A percentile compares a stretch with the other conserved stretches of the same genome.
phyloP scores from a whole-genome alignment of 176 grass and related monocot genomes.

The Elaeis guineensis region DNA sequence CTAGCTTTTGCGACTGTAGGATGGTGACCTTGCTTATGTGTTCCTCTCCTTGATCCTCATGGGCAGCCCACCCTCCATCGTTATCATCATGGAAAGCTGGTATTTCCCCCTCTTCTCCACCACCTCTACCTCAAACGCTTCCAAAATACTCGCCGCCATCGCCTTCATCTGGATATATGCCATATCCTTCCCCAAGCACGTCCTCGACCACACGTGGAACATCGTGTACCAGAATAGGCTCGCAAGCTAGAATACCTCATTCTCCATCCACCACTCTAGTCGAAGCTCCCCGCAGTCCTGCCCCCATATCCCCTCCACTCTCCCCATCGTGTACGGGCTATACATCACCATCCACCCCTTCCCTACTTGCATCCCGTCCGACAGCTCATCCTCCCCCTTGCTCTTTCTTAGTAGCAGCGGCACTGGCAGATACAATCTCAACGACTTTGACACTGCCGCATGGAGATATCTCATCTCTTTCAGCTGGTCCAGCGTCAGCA shows the following conservation, averaged over 20 bases:
- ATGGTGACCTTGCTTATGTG: too few species aligned
- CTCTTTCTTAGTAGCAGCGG: slow-evolving; percentile 32
- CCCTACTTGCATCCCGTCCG: slow-evolving; percentile 36
- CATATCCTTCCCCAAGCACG: slow-evolving; percentile 40
- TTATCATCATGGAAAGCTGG: slow-evolving; percentile 10
- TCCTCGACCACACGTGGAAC: slow-evolving; percentile 24
- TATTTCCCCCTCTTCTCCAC: slow-evolving; percentile 11
- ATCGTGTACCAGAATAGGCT: slow-evolving; percentile 22
- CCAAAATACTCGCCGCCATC: slow-evolving; percentile 23
- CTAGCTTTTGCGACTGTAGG: too few species aligned
- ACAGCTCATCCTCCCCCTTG: slow-evolving; percentile 33
- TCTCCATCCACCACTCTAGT: slow-evolving; percentile 29
- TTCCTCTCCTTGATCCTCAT: slow-evolving; percentile 24
- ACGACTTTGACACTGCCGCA: slow-evolving; percentile 27
- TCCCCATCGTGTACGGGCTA: slow-evolving; percentile 26
- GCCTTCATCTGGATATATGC: slow-evolving; percentile 39
- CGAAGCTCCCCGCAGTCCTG: slow-evolving; percentile 23
- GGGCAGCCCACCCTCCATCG: slow-evolving; percentile 30
- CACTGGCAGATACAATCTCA: slow-evolving; percentile 29
- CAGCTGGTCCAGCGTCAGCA: slow-evolving; percentile 23
- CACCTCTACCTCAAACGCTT: slow-evolving; percentile 25
- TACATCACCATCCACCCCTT: slow-evolving; percentile 25
- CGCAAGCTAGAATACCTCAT: slow-evolving; percentile 14
- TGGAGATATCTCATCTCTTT: slow-evolving; percentile 35
- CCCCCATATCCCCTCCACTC: slow-evolving; percentile 27